These are phyloP conservation scores for Monosporozyma aquatica DNA, from an alignment of 805 yeast species.

Conservation along the genomic window DNA sequence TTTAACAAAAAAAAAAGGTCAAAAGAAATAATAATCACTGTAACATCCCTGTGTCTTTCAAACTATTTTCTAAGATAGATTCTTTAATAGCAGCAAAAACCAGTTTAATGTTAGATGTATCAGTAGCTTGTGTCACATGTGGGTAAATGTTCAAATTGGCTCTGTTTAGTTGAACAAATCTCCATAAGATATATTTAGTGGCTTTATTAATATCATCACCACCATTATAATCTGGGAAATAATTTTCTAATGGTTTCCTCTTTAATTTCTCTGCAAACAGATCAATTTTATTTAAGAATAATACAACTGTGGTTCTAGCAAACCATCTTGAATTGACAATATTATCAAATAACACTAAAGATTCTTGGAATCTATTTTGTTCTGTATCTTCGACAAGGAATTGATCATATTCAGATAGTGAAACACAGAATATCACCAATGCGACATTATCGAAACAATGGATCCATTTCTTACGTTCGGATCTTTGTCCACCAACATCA, in stretches of 20 bases:
- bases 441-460: slow-evolving; percentile 93
- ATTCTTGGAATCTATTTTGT: slow-evolving; percentile 74
- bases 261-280: slow-evolving; percentile 79
- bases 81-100: slow-evolving; percentile 82
- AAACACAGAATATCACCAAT: slow-evolving; percentile 80
- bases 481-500: slow-evolving; percentile 94
- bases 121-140: slow-evolving; percentile 91
- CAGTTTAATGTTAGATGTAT: slow-evolving; percentile 76
- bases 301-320: slow-evolving; percentile 71
- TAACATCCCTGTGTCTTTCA: slow-evolving; percentile 67
- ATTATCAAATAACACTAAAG: slow-evolving; percentile 76
- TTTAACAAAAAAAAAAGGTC: background rate
- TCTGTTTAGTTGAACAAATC: slow-evolving; percentile 76
- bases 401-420: slow-evolving; percentile 87
- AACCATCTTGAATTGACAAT: slow-evolving; percentile 93
- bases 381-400: slow-evolving; percentile 63
- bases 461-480: slow-evolving; percentile 95
- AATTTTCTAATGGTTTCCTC: slow-evolving; percentile 67
- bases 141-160: slow-evolving; percentile 78
- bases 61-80: slow-evolving; percentile 64
- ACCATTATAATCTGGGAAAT: slow-evolving; percentile 86
- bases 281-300: slow-evolving; percentile 85
- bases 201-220: slow-evolving; percentile 86
- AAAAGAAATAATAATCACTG: slow-evolving; percentile 15
- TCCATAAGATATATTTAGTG: slow-evolving; percentile 83